Evolutionary conservation across 805 yeast species (phyloP).

Genomic region (Teunomyces atbi): DNA sequence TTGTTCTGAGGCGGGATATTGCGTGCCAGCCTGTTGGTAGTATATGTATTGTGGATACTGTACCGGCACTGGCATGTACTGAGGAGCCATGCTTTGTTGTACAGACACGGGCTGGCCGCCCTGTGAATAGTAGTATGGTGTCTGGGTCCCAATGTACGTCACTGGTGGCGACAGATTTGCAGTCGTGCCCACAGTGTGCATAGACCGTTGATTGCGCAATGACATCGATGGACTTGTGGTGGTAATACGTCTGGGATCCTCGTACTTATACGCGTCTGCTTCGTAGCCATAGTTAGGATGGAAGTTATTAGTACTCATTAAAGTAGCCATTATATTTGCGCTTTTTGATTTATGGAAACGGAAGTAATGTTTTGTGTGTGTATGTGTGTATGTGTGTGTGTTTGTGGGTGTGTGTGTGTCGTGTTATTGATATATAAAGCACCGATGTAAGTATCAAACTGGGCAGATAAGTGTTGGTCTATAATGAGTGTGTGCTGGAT

Average conservation of each 20-base stretch:
- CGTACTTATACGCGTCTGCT: not conserved
- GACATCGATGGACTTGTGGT: not conserved
- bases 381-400: too few relatives aligned
- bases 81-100: not conserved
- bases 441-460: too few relatives aligned
- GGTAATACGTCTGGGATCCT: not conserved
- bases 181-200: not conserved
- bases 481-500: not conserved
- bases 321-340: not conserved
- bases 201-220: not conserved
- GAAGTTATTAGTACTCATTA: not conserved
- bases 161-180: conserved; percentile 1
- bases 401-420: too few relatives aligned
- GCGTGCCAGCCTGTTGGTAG: conserved; percentile 2
- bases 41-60: not conserved
- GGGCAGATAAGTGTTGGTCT: too few relatives aligned
- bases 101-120: not conserved
- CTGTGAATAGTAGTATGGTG: conserved; percentile 1
- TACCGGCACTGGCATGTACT: conserved; percentile 1
- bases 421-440: too few relatives aligned
- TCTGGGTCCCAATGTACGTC: not conserved
- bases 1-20: not conserved
- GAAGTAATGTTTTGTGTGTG: too few relatives aligned
- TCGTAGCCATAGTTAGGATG: not conserved
- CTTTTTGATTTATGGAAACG: not conserved